phyloP scores from a whole-genome alignment of 1,284 basidiomycete species.

The Ustilago curta region DNA sequence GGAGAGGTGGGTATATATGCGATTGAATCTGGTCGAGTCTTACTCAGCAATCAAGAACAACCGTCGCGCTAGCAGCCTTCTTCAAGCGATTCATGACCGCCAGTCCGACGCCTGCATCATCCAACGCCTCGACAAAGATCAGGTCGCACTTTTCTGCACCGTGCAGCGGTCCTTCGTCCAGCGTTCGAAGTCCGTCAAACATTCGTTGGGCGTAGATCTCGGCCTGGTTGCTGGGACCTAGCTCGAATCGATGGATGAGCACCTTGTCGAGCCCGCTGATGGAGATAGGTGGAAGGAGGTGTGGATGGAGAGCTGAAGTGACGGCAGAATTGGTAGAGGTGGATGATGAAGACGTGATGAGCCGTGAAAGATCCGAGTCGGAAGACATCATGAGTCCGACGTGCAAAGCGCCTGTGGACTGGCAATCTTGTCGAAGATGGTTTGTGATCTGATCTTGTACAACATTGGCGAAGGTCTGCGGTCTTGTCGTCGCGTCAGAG shows the following conservation, averaged over 20 bases:
- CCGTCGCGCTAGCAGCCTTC: conserved; percentile 79
- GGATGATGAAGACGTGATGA: conserved; percentile 10
- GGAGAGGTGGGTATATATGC: conserved; percentile 4
- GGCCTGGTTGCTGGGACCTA: conserved; percentile 78
- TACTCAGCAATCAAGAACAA: conserved; percentile 43
- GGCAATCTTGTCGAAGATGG: neutral
- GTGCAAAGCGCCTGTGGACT: conserved; percentile 3
- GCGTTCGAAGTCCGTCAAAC: conserved; percentile 86
- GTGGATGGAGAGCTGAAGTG: conserved; percentile 10
- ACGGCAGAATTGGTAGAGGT: neutral
- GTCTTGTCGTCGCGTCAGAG: neutral
- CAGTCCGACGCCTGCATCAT: conserved; percentile 84
- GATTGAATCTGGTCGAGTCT: neutral
- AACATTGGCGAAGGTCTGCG: conserved; percentile 25
- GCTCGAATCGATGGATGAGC: conserved; percentile 68
- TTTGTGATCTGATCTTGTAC: conserved; percentile 27
- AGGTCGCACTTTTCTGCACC: conserved; percentile 75
- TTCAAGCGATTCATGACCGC: conserved; percentile 98
- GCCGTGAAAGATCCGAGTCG: conserved; percentile 37
- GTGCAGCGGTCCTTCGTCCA: conserved; percentile 73
- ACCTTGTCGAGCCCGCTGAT: conserved; percentile 9
- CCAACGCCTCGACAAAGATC: conserved; percentile 88
- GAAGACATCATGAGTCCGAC: conserved; percentile 51
- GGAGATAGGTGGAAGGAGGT: conserved; percentile 17
- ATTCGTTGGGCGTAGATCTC: conserved; percentile 81